phyloP scores from a whole-genome alignment of 2,329 filamentous ascomycete species.

The Epichloe typhina region DNA sequence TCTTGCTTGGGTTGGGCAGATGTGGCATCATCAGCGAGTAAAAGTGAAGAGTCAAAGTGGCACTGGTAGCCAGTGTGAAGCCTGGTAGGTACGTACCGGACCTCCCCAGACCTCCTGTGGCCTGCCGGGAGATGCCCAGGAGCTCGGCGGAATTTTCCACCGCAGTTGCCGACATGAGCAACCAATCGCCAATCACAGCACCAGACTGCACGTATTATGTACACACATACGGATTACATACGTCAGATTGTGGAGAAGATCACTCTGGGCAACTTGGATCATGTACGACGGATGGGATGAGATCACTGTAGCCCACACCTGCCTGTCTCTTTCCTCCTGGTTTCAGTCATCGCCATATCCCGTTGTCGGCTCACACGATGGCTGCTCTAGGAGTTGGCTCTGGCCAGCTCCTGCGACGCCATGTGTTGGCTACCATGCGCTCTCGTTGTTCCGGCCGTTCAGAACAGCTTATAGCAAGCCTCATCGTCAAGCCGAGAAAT shows the following conservation, averaged over 20 bases:
- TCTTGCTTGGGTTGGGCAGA: neutral
- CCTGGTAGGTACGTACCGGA: neutral
- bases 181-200: neutral
- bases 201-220: no score
- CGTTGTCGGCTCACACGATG: conserved; percentile 11
- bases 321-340: neutral
- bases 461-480: conserved; percentile 6
- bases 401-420: conserved; percentile 20
- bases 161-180: neutral
- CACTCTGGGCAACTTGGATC: neutral
- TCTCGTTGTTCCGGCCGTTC: conserved; percentile 17
- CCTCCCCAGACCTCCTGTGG: neutral
- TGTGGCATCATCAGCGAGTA: neutral
- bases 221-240: neutral
- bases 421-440: conserved; percentile 16
- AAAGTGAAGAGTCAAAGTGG: neutral
- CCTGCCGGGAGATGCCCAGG: neutral
- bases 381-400: conserved; percentile 22
- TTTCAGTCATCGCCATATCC: neutral
- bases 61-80: no score
- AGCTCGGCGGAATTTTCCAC: neutral
- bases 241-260: neutral
- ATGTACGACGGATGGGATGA: neutral
- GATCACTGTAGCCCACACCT: no score
- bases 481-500: conserved; percentile 10